Conservation (phyloP, 164 flowering plant species). For the Akebia trifoliata region DNA sequence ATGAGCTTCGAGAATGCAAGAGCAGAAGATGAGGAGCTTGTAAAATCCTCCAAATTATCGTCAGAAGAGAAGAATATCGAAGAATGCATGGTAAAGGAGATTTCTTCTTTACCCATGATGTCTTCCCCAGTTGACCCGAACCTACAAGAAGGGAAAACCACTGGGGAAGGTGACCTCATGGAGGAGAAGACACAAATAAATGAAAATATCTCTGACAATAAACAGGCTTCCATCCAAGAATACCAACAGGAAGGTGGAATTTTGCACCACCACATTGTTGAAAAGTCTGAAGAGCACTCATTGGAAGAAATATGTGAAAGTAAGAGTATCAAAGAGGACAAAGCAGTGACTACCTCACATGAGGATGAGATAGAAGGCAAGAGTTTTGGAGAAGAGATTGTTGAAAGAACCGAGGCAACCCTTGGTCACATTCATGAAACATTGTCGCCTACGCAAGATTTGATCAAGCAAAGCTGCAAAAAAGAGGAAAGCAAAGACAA, state of each 20-base stretch:
- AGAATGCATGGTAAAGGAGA: background rate
- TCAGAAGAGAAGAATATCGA: slow-evolving; percentile 3
- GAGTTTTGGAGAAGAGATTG: slow-evolving; percentile 10
- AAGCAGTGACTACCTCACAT: slow-evolving; percentile 4
- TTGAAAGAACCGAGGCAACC: slow-evolving; percentile 4
- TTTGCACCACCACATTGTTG: background rate
- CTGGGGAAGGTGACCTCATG: background rate
- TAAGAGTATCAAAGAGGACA: slow-evolving; percentile 7
- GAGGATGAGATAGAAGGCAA: slow-evolving; percentile 9
- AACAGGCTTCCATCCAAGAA: slow-evolving; percentile 14
- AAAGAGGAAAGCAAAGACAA: slow-evolving; percentile 3
- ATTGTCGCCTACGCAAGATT: slow-evolving; percentile 4
- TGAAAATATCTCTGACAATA: background rate
- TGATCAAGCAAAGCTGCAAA: slow-evolving; percentile 1
- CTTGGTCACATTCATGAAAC: slow-evolving; percentile 10
- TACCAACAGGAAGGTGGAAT: background rate
- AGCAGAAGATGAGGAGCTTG: slow-evolving; percentile 1
- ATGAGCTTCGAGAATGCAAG: slow-evolving; percentile 6
- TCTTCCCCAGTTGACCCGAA: background rate
- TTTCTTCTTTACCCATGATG: background rate
- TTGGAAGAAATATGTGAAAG: slow-evolving; percentile 2
- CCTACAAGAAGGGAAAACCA: slow-evolving; percentile 5
- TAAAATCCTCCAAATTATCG: slow-evolving; percentile 5
- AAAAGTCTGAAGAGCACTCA: slow-evolving; percentile 6
- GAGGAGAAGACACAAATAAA: slow-evolving; percentile 2